Conservation (phyloP, 179 eudicot species). For the Dionaea muscipula region DNA sequence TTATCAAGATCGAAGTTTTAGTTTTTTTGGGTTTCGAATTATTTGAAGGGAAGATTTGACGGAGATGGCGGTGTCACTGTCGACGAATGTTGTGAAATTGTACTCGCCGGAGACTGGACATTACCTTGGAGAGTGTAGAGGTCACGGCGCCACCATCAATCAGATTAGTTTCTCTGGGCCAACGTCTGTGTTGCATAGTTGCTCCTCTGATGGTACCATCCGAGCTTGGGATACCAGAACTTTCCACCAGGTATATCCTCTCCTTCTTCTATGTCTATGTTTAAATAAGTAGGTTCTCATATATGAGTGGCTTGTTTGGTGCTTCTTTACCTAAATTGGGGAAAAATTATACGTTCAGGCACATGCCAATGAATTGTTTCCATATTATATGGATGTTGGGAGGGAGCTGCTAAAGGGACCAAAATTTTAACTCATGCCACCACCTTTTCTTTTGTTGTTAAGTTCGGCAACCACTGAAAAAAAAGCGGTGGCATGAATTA, state of each 20-base stretch:
- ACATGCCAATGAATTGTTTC: too few relatives aligned
- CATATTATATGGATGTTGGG: too few relatives aligned
- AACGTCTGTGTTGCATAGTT: conserved; percentile 40
- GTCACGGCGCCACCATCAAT: conserved; percentile 54
- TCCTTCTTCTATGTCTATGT: background rate
- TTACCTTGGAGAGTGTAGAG: conserved; percentile 59
- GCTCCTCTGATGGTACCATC: conserved; percentile 69
- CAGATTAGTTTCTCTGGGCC: conserved; percentile 47
- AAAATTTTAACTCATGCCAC: too few relatives aligned
- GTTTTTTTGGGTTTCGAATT: background rate
- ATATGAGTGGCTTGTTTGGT: background rate
- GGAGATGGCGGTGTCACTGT: conserved; percentile 81
- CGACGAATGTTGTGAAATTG: conserved; percentile 59
- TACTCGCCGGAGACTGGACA: conserved; percentile 75
- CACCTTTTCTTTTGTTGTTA: too few relatives aligned
- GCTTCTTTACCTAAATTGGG: too few relatives aligned
- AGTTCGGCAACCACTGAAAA: too few relatives aligned
- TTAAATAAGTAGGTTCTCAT: background rate
- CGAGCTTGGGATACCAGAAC: conserved; percentile 85
- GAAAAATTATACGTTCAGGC: too few relatives aligned
- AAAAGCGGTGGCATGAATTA: too few relatives aligned
- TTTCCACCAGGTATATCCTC: conserved; percentile 48
- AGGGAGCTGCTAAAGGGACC: too few relatives aligned
- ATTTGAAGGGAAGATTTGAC: conserved; percentile 65
- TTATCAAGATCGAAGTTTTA: background rate